These are phyloP conservation scores for Lactarius sp. DNA, from an alignment of 768 basidiomycete species.

Conservation along the genomic window DNA sequence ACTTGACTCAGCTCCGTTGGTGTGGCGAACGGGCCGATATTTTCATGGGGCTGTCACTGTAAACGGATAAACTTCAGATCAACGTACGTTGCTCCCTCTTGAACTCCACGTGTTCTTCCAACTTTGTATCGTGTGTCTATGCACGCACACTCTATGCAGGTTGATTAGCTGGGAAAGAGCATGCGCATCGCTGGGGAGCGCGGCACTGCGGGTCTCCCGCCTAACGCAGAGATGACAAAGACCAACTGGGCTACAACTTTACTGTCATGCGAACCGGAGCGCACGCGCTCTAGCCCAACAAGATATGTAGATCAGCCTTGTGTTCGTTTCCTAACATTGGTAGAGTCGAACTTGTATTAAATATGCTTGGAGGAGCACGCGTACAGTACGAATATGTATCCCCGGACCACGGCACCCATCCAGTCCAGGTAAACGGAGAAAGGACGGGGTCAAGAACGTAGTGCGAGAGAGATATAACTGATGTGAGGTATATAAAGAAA, in stretches of 20 bases:
- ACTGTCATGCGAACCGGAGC: slow-evolving; percentile 46
- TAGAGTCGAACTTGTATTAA: background rate
- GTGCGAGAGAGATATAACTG: background rate
- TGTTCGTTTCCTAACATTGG: background rate
- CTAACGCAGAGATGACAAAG: slow-evolving; percentile 40
- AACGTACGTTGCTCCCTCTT: background rate
- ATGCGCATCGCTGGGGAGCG: slow-evolving; percentile 50
- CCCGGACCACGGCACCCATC: background rate
- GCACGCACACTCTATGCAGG: slow-evolving; percentile 32
- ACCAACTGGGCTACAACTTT: slow-evolving; percentile 37
- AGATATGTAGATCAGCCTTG: background rate
- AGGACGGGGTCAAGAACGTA: background rate
- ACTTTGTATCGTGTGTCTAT: background rate
- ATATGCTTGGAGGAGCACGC: background rate
- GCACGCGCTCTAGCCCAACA: background rate
- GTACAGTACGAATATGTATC: background rate
- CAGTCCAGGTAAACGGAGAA: no score
- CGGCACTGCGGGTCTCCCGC: slow-evolving; percentile 46
- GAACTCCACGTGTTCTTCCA: background rate
- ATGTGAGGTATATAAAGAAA: background rate
- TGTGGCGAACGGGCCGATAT: background rate
- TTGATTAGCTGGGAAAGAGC: slow-evolving; percentile 48
- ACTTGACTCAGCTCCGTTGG: background rate
- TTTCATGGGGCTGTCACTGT: slow-evolving; percentile 7
- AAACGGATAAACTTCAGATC: slow-evolving; percentile 7